Evolutionary conservation across 129 eudicot species (phyloP).

Genomic region (Escallonia rubra): DNA sequence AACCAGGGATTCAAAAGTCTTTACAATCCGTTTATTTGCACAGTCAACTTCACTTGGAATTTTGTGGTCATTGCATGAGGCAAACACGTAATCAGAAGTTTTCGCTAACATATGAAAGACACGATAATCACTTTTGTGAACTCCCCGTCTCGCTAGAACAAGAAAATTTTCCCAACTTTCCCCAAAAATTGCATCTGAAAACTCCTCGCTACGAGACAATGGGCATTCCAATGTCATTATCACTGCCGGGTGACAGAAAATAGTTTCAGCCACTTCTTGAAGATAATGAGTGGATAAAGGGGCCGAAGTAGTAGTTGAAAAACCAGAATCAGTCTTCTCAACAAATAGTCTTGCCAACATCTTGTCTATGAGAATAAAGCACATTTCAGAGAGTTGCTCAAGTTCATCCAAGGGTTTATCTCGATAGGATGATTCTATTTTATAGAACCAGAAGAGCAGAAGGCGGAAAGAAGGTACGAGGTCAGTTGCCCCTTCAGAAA

Average conservation of each 20-base stretch:
- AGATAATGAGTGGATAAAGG: slow-evolving; percentile 22
- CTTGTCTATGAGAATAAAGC: slow-evolving; percentile 46
- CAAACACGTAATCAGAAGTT: slow-evolving; percentile 29
- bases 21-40: slow-evolving; percentile 21
- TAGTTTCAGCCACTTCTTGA: slow-evolving; percentile 46
- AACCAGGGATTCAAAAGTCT: slow-evolving; percentile 31
- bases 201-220: slow-evolving; percentile 29
- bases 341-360: slow-evolving; percentile 36
- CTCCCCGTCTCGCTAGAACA: slow-evolving; percentile 40
- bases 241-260: slow-evolving; percentile 76
- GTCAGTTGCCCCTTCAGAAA: slow-evolving; percentile 42
- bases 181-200: slow-evolving; percentile 33
- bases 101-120: slow-evolving; percentile 42
- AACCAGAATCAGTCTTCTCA: slow-evolving; percentile 4
- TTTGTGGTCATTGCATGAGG: slow-evolving; percentile 12
- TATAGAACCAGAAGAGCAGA: slow-evolving; percentile 65
- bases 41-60: slow-evolving; percentile 11
- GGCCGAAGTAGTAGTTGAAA: background rate
- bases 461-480: slow-evolving; percentile 40
- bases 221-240: slow-evolving; percentile 42
- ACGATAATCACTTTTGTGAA: slow-evolving; percentile 50
- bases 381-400: slow-evolving; percentile 46
- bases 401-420: slow-evolving; percentile 32
- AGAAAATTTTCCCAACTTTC: slow-evolving; percentile 32
- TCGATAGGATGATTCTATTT: slow-evolving; percentile 34